Conservation (phyloP, 2,329 filamentous ascomycete species). For the Geosmithia putterillii region DNA sequence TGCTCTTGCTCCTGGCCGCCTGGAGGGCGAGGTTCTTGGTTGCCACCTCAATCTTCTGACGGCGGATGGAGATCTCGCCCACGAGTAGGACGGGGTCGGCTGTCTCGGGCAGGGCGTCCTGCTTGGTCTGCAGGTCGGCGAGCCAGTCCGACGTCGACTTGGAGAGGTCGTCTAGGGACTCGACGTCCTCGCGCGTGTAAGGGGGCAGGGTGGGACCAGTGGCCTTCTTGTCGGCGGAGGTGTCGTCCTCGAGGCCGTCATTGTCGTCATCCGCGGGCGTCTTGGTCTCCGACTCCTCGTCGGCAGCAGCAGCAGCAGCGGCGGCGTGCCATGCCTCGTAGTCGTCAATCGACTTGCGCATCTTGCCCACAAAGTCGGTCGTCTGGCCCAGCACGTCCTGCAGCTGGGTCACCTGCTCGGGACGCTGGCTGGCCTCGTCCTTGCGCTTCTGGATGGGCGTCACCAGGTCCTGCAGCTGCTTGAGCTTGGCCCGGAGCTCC, state of each 20-base stretch:
- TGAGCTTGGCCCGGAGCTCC: conserved; percentile 63
- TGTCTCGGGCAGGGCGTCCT: conserved; percentile 55
- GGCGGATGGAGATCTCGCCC: conserved; percentile 58
- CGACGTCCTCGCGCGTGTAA: conserved; percentile 64
- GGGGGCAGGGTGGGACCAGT: conserved; percentile 47
- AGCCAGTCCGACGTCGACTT: conserved; percentile 62
- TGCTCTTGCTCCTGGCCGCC: conserved; percentile 43
- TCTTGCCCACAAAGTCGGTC: conserved; percentile 54
- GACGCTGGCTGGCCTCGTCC: conserved; percentile 59
- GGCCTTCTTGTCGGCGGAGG: conserved; percentile 24
- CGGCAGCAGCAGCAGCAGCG: conserved; percentile 33
- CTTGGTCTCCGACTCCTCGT: too few relatives aligned
- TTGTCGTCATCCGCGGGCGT: conserved; percentile 29
- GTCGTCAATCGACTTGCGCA: conserved; percentile 58
- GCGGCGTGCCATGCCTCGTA: conserved; percentile 51
- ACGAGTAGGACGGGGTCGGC: conserved; percentile 65
- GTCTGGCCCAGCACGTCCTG: conserved; percentile 61
- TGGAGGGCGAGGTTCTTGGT: conserved; percentile 60
- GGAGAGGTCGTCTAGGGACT: conserved; percentile 48
- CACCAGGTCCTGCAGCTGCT: conserved; percentile 66
- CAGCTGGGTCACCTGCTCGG: conserved; percentile 54
- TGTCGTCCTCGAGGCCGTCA: conserved; percentile 62
- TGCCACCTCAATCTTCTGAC: conserved; percentile 58
- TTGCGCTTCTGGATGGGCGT: conserved; percentile 65
- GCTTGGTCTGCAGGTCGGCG: conserved; percentile 53